Conservation (phyloP, 805 yeast genomes). For the Cyberlindnera misumaiensis region DNA sequence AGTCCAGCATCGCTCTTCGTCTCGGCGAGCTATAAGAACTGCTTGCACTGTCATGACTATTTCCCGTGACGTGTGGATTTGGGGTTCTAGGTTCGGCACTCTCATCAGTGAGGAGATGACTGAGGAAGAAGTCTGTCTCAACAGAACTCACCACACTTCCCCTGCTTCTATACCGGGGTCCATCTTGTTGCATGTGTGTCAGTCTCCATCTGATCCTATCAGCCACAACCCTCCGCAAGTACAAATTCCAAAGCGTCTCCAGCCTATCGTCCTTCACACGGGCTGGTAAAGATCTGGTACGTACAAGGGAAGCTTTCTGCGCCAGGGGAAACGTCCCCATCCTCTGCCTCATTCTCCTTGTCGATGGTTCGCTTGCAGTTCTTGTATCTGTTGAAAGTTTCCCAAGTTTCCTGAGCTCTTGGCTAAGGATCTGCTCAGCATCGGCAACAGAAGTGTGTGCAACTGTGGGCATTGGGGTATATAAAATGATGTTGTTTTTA, state of each 20-base stretch:
- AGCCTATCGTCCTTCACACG: conserved; percentile 9
- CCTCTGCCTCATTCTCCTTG: not conserved
- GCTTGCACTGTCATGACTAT: conserved; percentile 1
- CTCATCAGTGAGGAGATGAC: conserved; percentile 5
- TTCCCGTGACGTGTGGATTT: not conserved
- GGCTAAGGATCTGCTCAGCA: conserved; percentile 18
- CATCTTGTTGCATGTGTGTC: conserved; percentile 7
- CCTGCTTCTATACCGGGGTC: conserved; percentile 3
- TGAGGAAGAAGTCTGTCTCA: conserved; percentile 19
- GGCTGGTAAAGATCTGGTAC: conserved; percentile 21
- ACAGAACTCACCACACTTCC: conserved; percentile 16
- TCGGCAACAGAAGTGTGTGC: conserved; percentile 17
- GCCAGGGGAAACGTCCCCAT: not conserved
- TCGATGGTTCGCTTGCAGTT: not conserved
- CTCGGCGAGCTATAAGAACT: conserved; percentile 6
- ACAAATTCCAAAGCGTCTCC: conserved; percentile 27
- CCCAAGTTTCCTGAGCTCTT: conserved; percentile 17
- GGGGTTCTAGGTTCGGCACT: conserved; percentile 1
- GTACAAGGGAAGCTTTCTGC: conserved; percentile 2
- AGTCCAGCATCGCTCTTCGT: conserved; percentile 14
- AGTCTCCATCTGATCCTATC: conserved; percentile 28
- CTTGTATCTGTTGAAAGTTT: conserved; percentile 2
- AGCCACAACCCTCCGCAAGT: conserved; percentile 25
- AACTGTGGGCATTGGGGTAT: conserved; percentile 18
- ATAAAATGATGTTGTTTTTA: conserved; percentile 20